Percentiles rank a stretch among this genome's conserved stretches.
Evolutionary conservation across 495 filamentous ascomycete genomes (phyloP).

Genomic region (Xylaria palmicola): DNA sequence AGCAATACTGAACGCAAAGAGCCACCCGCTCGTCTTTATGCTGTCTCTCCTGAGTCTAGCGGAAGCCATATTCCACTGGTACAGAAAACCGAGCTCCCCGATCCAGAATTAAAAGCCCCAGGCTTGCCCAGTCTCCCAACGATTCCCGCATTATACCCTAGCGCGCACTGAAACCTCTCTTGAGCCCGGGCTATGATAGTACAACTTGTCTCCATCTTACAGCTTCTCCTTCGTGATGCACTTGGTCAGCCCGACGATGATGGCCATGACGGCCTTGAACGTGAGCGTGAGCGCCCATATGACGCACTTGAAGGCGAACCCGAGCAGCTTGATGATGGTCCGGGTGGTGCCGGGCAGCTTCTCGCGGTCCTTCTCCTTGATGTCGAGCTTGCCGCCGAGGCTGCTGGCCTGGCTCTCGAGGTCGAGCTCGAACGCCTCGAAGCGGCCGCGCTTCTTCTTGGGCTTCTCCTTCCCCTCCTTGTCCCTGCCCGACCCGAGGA

Average conservation of each 20-base stretch:
- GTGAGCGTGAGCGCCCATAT: conserved; percentile 46
- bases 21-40: not conserved
- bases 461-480: conserved; percentile 17
- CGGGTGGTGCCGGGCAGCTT: conserved; percentile 41
- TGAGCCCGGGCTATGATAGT: no score
- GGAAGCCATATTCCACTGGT: not conserved
- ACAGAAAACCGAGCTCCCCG: not conserved
- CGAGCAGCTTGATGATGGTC: conserved; percentile 39
- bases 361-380: conserved; percentile 36
- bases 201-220: no score
- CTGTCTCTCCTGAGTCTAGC: not conserved
- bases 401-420: conserved; percentile 53
- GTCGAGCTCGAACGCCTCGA: conserved; percentile 57
- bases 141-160: not conserved
- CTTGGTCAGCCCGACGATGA: conserved; percentile 38
- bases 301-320: conserved; percentile 44
- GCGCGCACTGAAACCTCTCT: not conserved
- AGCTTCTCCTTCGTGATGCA: conserved; percentile 42
- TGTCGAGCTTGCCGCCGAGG: conserved; percentile 34
- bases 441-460: conserved; percentile 35
- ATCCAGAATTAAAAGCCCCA: not conserved
- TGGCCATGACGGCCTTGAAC: conserved; percentile 42
- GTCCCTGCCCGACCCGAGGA: conserved; percentile 10
- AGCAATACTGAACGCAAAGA: not conserved
- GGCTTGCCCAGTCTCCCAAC: not conserved